Base-by-base conservation (phyloP, 2,329 filamentous ascomycete species). In the Sporothrix curviconia region DNA sequence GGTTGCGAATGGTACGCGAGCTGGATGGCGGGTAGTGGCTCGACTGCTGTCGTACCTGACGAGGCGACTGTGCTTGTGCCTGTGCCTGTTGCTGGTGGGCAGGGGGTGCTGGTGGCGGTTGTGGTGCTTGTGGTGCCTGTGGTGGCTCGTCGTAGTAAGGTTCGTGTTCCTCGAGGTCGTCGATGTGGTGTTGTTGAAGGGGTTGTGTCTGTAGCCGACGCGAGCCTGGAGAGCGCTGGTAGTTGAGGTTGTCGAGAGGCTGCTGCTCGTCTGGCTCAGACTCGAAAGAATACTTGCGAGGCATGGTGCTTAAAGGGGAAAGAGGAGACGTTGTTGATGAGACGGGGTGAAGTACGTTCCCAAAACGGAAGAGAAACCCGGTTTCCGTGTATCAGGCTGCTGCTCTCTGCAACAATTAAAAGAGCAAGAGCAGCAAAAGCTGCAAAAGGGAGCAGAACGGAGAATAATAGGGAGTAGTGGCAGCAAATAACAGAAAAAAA, bases 211-310 rank as follows among this genome's bases (percentile, higher is more conserved):
- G 56, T 46, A 37, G 50, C 14, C 40, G 50, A 11, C 34, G 49
- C n/a, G n/a, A n/a, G n/a, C n/a, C n/a, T n/a, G n/a, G n/a, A n/a
- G n/a, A n/a, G n/a, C n/a, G n/a, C n/a, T n/a, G n/a, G n/a, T n/a
- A n/a, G n/a, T n/a, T n/a, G n/a, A n/a, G n/a, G 24, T 32, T 58
- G 57, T 64, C 64, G 32, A 65, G 61, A 36, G 62, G 62, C 32
- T 61, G 59, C 32, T 62, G 57, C 44, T 64, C 63, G 55, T 62
- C 62, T 24, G 52, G 32, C n/a, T 64, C 61, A 32, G 57, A 60
- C 37, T 65, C 63, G 47, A 62, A 58, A 11, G 60, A 54, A 59
- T 65, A 64, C 44, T 55, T 57, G 57, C 62, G 62, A 44, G 58
- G 49, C 62, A 66, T 64, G 57, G 25, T 37, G 25, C 7, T 46